phyloP scores from a whole-genome alignment of 257 asterid genomes.

The Solanum dulcamara region DNA sequence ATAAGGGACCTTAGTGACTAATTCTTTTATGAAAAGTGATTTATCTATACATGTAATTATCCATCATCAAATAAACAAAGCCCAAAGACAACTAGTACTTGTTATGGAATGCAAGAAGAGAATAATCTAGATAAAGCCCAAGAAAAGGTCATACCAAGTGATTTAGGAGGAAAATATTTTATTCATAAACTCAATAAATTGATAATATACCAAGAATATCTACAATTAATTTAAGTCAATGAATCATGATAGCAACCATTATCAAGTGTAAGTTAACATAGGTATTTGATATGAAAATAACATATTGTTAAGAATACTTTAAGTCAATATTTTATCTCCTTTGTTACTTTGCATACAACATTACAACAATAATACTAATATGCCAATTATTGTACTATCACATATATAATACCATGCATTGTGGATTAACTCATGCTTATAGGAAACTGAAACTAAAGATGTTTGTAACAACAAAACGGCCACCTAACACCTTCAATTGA shows the following conservation, averaged over 20 bases:
- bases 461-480: neutral
- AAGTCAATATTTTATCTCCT: neutral
- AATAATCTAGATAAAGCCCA: neutral
- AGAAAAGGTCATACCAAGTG: neutral
- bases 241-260: neutral
- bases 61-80: neutral
- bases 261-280: neutral
- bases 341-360: neutral
- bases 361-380: neutral
- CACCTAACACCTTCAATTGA: neutral
- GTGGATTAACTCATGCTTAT: neutral
- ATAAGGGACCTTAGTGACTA: neutral
- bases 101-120: neutral
- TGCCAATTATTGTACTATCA: neutral
- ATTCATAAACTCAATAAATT: neutral
- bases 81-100: neutral
- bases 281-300: neutral
- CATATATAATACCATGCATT: neutral
- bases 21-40: neutral
- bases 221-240: neutral
- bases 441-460: neutral
- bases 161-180: neutral
- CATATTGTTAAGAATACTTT: neutral
- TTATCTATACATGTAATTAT: neutral
- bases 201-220: neutral